phyloP scores from a whole-genome alignment of 2,329 filamentous ascomycete genomes.

The Penicillium sp. region DNA sequence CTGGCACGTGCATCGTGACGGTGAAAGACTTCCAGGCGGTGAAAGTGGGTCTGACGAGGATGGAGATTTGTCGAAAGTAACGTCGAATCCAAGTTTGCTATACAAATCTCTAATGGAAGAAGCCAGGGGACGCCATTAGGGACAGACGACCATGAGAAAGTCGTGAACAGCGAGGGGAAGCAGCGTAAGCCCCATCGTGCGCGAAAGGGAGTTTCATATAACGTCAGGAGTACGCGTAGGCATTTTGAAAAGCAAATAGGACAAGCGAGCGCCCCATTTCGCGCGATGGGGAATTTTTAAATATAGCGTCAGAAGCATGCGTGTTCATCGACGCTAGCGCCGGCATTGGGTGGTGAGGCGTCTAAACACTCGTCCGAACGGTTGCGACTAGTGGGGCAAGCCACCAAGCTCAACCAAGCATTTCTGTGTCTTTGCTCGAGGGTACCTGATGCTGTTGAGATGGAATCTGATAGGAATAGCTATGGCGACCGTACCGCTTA shows the following conservation, averaged over 20 bases:
- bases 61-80: background rate
- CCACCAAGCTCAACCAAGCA: constrained; percentile 21
- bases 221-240: too few species aligned
- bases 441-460: too few species aligned
- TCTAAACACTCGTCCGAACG: background rate
- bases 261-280: constrained; percentile 2
- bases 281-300: constrained; percentile 4
- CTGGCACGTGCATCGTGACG: constrained; percentile 11
- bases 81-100: background rate
- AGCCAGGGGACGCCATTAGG: background rate
- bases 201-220: too few species aligned
- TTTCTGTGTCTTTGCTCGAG: background rate
- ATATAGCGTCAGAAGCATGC: constrained; percentile 18
- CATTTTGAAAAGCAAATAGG: too few species aligned
- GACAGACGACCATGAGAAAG: background rate
- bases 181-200: too few species aligned
- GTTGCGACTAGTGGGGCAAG: constrained; percentile 1
- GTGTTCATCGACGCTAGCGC: constrained; percentile 25
- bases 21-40: background rate
- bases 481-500: too few species aligned
- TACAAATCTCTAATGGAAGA: background rate
- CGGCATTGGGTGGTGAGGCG: constrained; percentile 18
- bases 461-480: too few species aligned
- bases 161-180: background rate
- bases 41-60: background rate